These are phyloP conservation scores for Streptanthus diversifolius DNA, from an alignment of 345 rosid species.

Conservation along the genomic window DNA sequence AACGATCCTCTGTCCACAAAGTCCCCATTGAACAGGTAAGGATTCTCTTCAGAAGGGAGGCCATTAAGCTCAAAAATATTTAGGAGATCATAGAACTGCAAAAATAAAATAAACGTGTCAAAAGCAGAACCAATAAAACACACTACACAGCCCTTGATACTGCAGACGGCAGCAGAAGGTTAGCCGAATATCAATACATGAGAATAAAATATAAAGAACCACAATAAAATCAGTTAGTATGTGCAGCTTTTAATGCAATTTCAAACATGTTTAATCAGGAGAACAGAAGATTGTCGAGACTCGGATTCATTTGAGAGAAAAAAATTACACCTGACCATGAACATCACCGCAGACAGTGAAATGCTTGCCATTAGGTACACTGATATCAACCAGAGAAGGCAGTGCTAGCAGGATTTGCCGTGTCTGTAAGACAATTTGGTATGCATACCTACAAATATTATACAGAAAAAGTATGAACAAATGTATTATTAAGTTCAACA, in stretches of 20 bases:
- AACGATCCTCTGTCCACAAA: conserved; percentile 98
- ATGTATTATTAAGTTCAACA: conserved; percentile 20
- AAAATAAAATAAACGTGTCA: conserved; percentile 11
- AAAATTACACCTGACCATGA: conserved; percentile 81
- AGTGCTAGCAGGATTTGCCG: conserved; percentile 68
- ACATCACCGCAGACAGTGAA: conserved; percentile 98
- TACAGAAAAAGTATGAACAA: conserved; percentile 7
- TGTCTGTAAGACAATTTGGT: conserved; percentile 79
- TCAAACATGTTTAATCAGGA: background rate
- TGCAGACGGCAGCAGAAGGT: background rate
- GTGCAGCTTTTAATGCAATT: background rate
- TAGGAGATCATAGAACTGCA: conserved; percentile 93
- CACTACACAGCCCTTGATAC: background rate
- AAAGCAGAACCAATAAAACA: conserved; percentile 4
- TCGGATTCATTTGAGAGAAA: background rate
- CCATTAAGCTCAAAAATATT: conserved; percentile 96
- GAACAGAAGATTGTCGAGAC: background rate
- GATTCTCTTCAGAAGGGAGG: conserved; percentile 94
- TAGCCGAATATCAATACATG: conserved; percentile 2
- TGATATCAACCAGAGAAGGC: conserved; percentile 86
- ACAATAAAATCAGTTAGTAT: background rate
- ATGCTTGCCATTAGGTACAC: conserved; percentile 63
- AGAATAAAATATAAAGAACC: background rate
- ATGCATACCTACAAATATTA: conserved; percentile 68
- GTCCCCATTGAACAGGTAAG: conserved; percentile 94